Evolutionary conservation across 2,329 filamentous ascomycete species (phyloP), one percentile per base, ranked within the genome.

Genomic region (Aureobasidium lini): DNA sequence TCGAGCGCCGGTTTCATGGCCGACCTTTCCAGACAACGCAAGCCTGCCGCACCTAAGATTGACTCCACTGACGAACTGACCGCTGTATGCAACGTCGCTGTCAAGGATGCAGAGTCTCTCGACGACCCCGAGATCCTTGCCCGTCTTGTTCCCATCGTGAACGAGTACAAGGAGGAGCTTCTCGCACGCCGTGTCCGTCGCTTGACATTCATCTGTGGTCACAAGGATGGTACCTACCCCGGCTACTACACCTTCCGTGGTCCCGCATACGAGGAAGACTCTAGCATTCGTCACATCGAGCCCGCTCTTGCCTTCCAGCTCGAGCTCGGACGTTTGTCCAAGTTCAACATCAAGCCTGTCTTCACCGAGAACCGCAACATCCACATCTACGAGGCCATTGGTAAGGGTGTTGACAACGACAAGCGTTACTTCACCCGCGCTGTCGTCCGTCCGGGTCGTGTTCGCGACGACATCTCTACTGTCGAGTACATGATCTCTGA

Each of bases 281-380:
- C 89, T 73, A 95, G 89, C 74, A 97, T 99, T 70, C 93, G 94
- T 78, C 93, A 99, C 80, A 95, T 85, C 65, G 94, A 99, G 77
- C 94, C 94, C 53, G 93, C 94, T 59, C 82, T 96, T 74, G 92
- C 94, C 70, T 99, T 97, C 89, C 94, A 99, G 81, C 89, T 97
- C 73, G 94, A 99, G 77, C 86, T 99, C 64, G 88, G 86, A 61
- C 89, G 94, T 73, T 84, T 99, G 32, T 89, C 88, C 70, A 97
- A 96, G 79, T 99, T 99, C 84, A 87, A 91, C 78, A 95, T 97
- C 77, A 95, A 92, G 79, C 93, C 94, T 2, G 91, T 99, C 54
- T 99, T 99, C 78, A 97, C 94, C 0, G 92, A 97, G 77, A 99
- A 99, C 81, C 89, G 95, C 71, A 97, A 95, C 77, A 96, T 99